phyloP scores from a whole-genome alignment of 1,284 basidiomycete species.

The Malassezia cuniculi region DNA sequence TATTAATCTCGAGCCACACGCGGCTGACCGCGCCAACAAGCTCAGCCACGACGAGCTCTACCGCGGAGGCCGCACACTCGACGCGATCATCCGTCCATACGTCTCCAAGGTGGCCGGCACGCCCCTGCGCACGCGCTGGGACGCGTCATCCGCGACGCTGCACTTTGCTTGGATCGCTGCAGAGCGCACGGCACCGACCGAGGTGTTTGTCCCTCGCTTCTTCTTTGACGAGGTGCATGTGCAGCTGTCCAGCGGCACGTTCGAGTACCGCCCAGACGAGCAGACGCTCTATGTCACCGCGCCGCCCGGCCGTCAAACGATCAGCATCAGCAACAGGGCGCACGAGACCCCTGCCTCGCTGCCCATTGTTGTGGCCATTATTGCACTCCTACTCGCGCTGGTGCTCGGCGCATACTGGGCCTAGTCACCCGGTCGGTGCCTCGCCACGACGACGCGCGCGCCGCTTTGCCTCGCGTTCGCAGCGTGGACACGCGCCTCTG shows the following conservation, averaged over 20 bases:
- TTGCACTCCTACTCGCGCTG: no score
- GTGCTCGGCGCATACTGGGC: no score
- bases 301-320: not conserved
- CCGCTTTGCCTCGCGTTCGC: no score
- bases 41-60: conserved; percentile 55
- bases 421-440: no score
- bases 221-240: conserved; percentile 10
- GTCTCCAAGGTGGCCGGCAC: conserved; percentile 42
- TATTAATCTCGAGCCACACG: conserved; percentile 62
- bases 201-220: conserved; percentile 29
- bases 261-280: not conserved
- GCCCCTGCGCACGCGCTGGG: conserved; percentile 25
- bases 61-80: conserved; percentile 64
- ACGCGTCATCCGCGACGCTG: conserved; percentile 24
- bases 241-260: not conserved
- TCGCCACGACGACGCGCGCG: no score
- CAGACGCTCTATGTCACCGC: conserved; percentile 25
- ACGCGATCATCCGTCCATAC: conserved; percentile 51
- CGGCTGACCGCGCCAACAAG: conserved; percentile 9
- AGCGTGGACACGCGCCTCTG: no score
- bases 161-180: conserved; percentile 34
- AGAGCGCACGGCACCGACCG: conserved; percentile 12
- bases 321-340: not conserved
- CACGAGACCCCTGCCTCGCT: no score
- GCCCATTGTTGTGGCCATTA: no score